phyloP scores from a whole-genome alignment of 768 basidiomycete genomes.

The Xanthoconium purpureum region DNA sequence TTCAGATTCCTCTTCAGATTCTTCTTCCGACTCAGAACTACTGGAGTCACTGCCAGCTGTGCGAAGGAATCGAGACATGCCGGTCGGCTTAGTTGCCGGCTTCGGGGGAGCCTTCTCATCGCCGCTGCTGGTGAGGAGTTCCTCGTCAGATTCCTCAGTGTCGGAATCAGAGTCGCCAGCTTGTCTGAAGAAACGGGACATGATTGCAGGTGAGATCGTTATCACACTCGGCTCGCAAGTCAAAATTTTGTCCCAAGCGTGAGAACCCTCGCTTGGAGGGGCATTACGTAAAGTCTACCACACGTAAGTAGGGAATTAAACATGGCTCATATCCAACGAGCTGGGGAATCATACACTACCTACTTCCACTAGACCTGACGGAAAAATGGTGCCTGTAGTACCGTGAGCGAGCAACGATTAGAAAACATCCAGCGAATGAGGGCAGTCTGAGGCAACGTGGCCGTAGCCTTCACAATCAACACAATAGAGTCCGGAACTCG shows the following conservation, averaged over 20 bases:
- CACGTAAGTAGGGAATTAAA: not conserved
- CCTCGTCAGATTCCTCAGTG: constrained; percentile 70
- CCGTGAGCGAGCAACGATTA: constrained; percentile 33
- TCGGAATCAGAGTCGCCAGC: constrained; percentile 80
- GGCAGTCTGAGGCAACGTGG: constrained; percentile 74
- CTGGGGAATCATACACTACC: constrained; percentile 17
- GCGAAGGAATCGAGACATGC: constrained; percentile 77
- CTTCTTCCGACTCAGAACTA: constrained; percentile 53
- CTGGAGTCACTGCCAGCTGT: constrained; percentile 57
- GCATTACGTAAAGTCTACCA: constrained; percentile 18
- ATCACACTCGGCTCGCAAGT: constrained; percentile 11
- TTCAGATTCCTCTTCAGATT: constrained; percentile 54
- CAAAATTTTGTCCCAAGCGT: constrained; percentile 19
- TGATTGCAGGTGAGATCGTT: constrained; percentile 34
- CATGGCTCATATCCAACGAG: constrained; percentile 14
- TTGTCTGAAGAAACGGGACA: constrained; percentile 90
- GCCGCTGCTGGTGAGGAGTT: constrained; percentile 67
- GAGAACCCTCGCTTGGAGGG: constrained; percentile 7
- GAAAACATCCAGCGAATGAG: constrained; percentile 85
- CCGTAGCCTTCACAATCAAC: constrained; percentile 83
- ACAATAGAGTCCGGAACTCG: constrained; percentile 53
- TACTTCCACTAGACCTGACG: constrained; percentile 13
- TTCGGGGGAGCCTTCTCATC: constrained; percentile 58
- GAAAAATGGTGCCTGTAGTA: constrained; percentile 4
- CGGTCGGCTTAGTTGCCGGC: constrained; percentile 26